Percentiles rank a stretch among this genome's conserved stretches.
Conservation (phyloP, 257 asterid genomes). For the Salvia hispanica region DNA sequence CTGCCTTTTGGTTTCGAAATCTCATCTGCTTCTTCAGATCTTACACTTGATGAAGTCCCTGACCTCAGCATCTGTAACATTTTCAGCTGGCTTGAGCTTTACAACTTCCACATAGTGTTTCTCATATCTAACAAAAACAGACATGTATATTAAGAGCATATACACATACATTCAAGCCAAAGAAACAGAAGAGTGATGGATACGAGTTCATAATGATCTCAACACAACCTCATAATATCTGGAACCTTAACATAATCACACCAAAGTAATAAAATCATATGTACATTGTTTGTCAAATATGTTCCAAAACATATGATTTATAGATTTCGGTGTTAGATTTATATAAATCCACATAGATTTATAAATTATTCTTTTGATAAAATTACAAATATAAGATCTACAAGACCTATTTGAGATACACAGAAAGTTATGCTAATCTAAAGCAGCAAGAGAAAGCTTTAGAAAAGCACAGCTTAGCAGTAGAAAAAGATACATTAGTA, state of each 20-base stretch:
- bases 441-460: not conserved
- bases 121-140: slow-evolving; percentile 61
- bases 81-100: slow-evolving; percentile 54
- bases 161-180: slow-evolving; percentile 20
- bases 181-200: not conserved
- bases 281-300: not conserved
- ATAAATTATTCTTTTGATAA: not conserved
- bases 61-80: slow-evolving; percentile 44
- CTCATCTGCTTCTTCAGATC: slow-evolving; percentile 41
- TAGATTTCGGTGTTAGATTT: not conserved
- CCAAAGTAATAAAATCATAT: not conserved
- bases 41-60: slow-evolving; percentile 49
- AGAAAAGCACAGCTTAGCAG: not conserved
- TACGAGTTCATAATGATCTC: not conserved
- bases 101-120: slow-evolving; percentile 59
- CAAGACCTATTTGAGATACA: not conserved
- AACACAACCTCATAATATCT: not conserved
- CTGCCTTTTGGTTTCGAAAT: slow-evolving; percentile 48
- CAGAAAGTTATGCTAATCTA: not conserved
- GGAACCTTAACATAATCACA: not conserved
- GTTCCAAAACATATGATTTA: not conserved
- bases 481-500: not conserved
- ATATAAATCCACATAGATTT: not conserved
- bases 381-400: not conserved
- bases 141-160: slow-evolving; percentile 22